These are phyloP conservation scores for Melastoma malabathricum DNA, from an alignment of 345 rosid species.

Conservation along the genomic window DNA sequence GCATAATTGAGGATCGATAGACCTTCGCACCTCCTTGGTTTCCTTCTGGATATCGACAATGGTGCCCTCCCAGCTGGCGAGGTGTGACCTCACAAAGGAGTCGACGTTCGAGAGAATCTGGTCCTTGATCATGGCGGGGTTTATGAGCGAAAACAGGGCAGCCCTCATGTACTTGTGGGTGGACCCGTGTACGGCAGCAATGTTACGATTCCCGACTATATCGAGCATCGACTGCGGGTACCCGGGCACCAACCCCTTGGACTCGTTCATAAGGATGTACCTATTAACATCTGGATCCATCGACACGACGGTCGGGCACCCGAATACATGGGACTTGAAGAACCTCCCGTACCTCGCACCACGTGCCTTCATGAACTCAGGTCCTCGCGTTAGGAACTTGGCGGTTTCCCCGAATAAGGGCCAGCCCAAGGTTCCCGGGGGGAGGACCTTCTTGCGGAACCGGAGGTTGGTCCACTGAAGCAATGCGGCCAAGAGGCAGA, in stretches of 20 bases:
- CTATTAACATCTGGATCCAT: slow-evolving; percentile 86
- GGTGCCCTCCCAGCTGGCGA: slow-evolving; percentile 42
- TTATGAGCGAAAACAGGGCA: slow-evolving; percentile 48
- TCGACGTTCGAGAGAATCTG: slow-evolving; percentile 66
- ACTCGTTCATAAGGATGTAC: slow-evolving; percentile 66
- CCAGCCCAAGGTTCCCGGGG: slow-evolving; percentile 97
- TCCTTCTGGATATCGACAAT: slow-evolving; percentile 53
- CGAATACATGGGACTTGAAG: slow-evolving; percentile 78
- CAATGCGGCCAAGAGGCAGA: slow-evolving; percentile 40
- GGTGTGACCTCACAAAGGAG: slow-evolving; percentile 58
- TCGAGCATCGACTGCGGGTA: slow-evolving; percentile 86
- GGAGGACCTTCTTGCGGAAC: slow-evolving; percentile 57
- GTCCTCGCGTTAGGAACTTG: slow-evolving; percentile 78
- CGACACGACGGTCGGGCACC: slow-evolving; percentile 74
- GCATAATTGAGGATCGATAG: too few relatives aligned
- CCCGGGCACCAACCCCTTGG: slow-evolving; percentile 79
- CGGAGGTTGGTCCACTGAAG: slow-evolving; percentile 64
- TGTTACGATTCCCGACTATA: slow-evolving; percentile 78
- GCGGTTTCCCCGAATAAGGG: slow-evolving; percentile 86
- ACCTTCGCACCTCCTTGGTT: slow-evolving; percentile 47
- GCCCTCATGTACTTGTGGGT: slow-evolving; percentile 74
- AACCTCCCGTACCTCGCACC: slow-evolving; percentile 64
- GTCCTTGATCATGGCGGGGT: slow-evolving; percentile 59
- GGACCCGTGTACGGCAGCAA: slow-evolving; percentile 84
- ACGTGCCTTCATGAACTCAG: slow-evolving; percentile 74